Evolutionary conservation across 129 eudicot genomes (phyloP).

Genomic region (Tagetes patula): DNA sequence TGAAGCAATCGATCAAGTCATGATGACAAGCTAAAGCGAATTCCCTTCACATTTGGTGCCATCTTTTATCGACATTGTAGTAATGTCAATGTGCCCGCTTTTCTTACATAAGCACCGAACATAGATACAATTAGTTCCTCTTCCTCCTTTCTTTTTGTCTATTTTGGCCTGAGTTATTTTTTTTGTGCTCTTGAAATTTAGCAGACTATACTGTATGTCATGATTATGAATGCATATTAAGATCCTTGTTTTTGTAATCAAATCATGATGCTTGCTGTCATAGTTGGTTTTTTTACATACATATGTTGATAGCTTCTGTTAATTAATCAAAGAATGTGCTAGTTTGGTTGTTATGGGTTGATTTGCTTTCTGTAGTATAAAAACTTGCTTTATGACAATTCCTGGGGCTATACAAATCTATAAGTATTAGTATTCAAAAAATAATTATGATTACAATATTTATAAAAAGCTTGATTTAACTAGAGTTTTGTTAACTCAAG

Average conservation of each 20-base stretch:
- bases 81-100: conserved; percentile 18
- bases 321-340: neutral
- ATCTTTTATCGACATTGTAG: conserved; percentile 16
- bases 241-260: conserved; percentile 18
- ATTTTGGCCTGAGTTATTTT: neutral
- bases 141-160: conserved; percentile 1
- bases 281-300: neutral
- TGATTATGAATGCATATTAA: conserved; percentile 23
- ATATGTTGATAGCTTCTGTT: conserved; percentile 8
- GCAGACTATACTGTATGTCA: conserved; percentile 15
- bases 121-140: conserved; percentile 28
- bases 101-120: conserved; percentile 21
- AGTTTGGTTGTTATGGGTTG: neutral
- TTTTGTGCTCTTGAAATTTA: neutral
- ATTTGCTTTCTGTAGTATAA: conserved; percentile 1
- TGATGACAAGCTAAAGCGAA: conserved; percentile 71
- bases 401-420: no score
- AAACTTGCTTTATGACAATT: neutral
- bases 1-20: conserved; percentile 77
- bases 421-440: no score
- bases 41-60: conserved; percentile 10
- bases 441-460: no score
- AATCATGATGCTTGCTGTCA: conserved; percentile 11
- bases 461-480: no score
- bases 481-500: no score